Evolutionary conservation across 2,329 filamentous ascomycete species (phyloP).

Genomic region (Paraconiothyrium sp.): DNA sequence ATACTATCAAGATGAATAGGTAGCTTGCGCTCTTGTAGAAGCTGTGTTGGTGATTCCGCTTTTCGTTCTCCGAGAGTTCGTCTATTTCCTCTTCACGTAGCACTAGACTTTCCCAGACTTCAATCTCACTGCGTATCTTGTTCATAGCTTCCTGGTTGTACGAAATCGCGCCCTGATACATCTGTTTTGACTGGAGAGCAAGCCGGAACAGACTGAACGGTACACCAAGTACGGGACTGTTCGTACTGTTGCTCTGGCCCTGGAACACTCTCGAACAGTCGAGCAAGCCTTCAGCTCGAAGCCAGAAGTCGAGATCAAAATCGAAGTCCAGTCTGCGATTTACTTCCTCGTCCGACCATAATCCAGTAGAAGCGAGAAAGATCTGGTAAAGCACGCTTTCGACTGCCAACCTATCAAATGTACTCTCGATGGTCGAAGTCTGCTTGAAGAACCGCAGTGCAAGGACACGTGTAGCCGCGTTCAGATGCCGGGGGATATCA

Average conservation of each 20-base stretch:
- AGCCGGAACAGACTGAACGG: constrained; percentile 27
- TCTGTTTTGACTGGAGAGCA: constrained; percentile 23
- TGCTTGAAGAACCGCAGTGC: constrained; percentile 21
- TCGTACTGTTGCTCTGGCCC: constrained; percentile 19
- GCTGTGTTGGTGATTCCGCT: constrained; percentile 8
- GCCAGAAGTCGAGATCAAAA: constrained; percentile 28
- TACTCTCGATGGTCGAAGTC: constrained; percentile 11
- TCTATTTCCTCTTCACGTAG: constrained; percentile 21
- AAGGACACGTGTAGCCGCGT: constrained; percentile 23
- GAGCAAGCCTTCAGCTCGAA: constrained; percentile 23
- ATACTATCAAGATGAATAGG: constrained; percentile 27
- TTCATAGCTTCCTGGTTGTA: constrained; percentile 1
- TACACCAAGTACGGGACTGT: constrained; percentile 30
- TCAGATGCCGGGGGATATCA: constrained; percentile 27
- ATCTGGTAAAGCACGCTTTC: constrained; percentile 31
- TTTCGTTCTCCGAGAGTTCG: constrained; percentile 4
- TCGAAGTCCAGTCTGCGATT: constrained; percentile 16
- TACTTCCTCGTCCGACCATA: constrained; percentile 24
- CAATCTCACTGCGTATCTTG: constrained; percentile 20
- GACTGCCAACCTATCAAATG: constrained; percentile 28
- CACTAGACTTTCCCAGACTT: constrained; percentile 25
- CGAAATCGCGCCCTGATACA: constrained; percentile 12
- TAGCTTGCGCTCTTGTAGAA: constrained; percentile 24
- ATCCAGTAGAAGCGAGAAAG: constrained; percentile 27
- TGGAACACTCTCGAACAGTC: constrained; percentile 21